Percentiles rank a stretch among this genome's conserved stretches.
phyloP scores from a whole-genome alignment of 352 stramenopile genomes.

The Globisporangium echinulatum region DNA sequence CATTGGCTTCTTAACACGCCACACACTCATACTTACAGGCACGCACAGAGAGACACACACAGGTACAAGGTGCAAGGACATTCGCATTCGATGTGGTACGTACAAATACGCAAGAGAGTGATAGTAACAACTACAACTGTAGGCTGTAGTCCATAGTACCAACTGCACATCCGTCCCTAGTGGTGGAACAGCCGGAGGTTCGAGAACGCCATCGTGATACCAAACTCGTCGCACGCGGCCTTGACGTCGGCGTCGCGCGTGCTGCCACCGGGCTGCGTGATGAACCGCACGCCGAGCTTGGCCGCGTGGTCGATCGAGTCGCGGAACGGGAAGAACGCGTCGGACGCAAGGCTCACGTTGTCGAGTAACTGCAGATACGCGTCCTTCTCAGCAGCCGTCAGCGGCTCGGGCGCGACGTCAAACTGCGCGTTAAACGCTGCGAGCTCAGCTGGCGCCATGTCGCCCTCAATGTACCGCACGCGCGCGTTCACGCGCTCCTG shows the following conservation, averaged over 20 bases:
- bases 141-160: too few species aligned
- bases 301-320: conserved; percentile 97
- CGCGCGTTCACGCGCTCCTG: conserved; percentile 99
- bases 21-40: too few species aligned
- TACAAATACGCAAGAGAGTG: too few species aligned
- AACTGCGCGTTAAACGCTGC: conserved; percentile 95
- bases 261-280: conserved; percentile 93
- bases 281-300: conserved; percentile 95
- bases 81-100: too few species aligned
- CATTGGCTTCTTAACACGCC: too few species aligned
- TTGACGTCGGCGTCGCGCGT: conserved; percentile 89
- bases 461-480: conserved; percentile 99
- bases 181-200: conserved; percentile 99
- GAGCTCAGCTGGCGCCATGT: conserved; percentile 96
- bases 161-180: conserved; percentile 48
- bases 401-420: conserved; percentile 87
- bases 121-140: too few species aligned
- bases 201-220: conserved; percentile 99
- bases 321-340: conserved; percentile 99
- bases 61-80: too few species aligned
- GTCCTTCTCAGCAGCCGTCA: conserved; percentile 94
- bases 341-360: conserved; percentile 94
- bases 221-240: conserved; percentile 95
- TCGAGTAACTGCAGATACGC: conserved; percentile 89
- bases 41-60: too few species aligned